Percentiles rank a stretch among this genome's conserved stretches.
These are phyloP conservation scores for Epichloe typhina DNA, from an alignment of 2,329 filamentous ascomycete species.

Conservation along the genomic window DNA sequence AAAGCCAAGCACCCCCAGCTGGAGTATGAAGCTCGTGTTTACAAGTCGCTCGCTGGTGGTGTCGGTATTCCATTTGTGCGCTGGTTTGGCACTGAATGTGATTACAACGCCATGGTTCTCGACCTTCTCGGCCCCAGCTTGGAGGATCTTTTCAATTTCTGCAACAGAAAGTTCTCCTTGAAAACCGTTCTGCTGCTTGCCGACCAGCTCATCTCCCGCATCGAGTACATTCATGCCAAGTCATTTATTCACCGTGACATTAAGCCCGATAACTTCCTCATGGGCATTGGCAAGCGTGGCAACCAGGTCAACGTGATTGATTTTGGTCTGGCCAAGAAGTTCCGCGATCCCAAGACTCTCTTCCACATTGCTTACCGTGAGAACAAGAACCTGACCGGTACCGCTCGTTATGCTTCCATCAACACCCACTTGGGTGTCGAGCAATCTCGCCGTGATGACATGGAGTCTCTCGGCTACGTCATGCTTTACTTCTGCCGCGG, in stretches of 20 bases:
- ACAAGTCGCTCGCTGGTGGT: slow-evolving; percentile 80
- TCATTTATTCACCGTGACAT: slow-evolving; percentile 99
- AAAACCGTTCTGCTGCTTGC: slow-evolving; percentile 96
- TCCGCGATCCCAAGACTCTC: slow-evolving; percentile 98
- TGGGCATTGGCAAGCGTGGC: slow-evolving; percentile 97
- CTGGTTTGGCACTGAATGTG: slow-evolving; percentile 98
- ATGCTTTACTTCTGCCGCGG: slow-evolving; percentile 99
- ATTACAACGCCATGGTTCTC: slow-evolving; percentile 99
- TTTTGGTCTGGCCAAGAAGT: slow-evolving; percentile 98
- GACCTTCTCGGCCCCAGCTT: slow-evolving; percentile 90
- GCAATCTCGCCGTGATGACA: slow-evolving; percentile 97
- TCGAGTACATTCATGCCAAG: slow-evolving; percentile 99
- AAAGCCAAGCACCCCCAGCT: slow-evolving; percentile 99
- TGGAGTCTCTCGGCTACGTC: slow-evolving; percentile 97
- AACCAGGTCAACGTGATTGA: slow-evolving; percentile 99
- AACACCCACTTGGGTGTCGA: slow-evolving; percentile 98
- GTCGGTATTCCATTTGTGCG: slow-evolving; percentile 97
- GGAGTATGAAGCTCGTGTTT: slow-evolving; percentile 95
- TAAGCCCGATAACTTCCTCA: slow-evolving; percentile 99
- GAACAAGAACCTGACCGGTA: slow-evolving; percentile 99
- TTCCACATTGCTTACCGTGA: slow-evolving; percentile 99
- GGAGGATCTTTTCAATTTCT: slow-evolving; percentile 99
- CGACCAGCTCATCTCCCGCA: slow-evolving; percentile 96
- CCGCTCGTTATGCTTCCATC: slow-evolving; percentile 95
- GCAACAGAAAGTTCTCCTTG: slow-evolving; percentile 98